Percentiles rank a stretch among this genome's conserved stretches.
Conservation (phyloP, 441 rosid genomes). For the Capsella rubella region DNA sequence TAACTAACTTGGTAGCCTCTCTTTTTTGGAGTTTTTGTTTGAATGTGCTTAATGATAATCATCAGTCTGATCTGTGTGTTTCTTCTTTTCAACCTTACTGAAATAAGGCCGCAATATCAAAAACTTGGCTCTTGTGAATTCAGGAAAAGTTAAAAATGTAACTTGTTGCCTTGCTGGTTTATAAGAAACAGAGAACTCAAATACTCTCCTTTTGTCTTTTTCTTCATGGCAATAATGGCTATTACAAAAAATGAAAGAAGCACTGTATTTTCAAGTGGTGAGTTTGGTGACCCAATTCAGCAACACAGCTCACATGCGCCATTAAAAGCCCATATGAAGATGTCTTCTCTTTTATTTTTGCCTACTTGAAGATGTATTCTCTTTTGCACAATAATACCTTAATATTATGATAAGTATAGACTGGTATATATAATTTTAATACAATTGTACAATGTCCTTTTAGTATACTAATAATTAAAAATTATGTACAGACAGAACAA, state of each 20-base stretch:
- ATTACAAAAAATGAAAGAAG: not conserved
- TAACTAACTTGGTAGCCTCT: not conserved
- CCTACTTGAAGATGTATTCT: not conserved
- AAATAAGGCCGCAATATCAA: not conserved
- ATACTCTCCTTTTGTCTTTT: not conserved
- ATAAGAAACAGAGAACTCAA: not conserved
- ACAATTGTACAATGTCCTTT: not conserved
- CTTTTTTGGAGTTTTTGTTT: not conserved
- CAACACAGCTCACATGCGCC: slow-evolving; percentile 28
- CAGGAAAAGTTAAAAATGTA: not conserved
- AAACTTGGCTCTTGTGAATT: not conserved
- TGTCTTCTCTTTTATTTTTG: no score
- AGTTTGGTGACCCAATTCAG: slow-evolving; percentile 25
- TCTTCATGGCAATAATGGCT: slow-evolving; percentile 2
- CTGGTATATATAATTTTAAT: not conserved
- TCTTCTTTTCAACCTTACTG: not conserved
- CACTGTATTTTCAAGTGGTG: slow-evolving; percentile 10
- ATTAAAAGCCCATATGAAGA: not conserved
- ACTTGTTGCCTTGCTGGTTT: not conserved
- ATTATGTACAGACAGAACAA: not conserved
- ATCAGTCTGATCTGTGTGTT: slow-evolving; percentile 14
- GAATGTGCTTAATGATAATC: slow-evolving; percentile 3
- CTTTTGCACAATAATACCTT: not conserved
- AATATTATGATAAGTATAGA: not conserved
- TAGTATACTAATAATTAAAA: not conserved